Conservation (phyloP, 2,329 filamentous ascomycete species). For the Fusarium austroafricanum region DNA sequence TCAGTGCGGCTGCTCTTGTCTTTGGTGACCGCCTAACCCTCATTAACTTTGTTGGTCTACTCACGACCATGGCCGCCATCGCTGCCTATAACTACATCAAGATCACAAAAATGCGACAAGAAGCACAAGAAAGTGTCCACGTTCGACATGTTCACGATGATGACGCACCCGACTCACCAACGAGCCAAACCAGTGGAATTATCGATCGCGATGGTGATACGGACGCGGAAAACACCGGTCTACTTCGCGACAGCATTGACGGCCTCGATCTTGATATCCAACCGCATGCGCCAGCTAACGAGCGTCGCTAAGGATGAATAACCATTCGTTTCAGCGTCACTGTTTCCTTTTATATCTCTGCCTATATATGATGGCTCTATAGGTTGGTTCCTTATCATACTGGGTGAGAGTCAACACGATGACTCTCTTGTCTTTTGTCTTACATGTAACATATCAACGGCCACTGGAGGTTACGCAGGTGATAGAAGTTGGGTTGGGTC, state of each 20-base stretch:
- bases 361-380: conserved; percentile 32
- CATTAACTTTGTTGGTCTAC: conserved; percentile 86
- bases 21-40: conserved; percentile 90
- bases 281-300: conserved; percentile 25
- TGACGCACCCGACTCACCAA: conserved; percentile 46
- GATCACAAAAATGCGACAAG: conserved; percentile 85
- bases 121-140: conserved; percentile 70
- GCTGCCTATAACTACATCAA: conserved; percentile 95
- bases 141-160: conserved; percentile 52
- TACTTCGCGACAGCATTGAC: conserved; percentile 57
- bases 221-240: conserved; percentile 59
- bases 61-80: conserved; percentile 91
- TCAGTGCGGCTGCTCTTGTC: conserved; percentile 85
- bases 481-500: conserved; percentile 14
- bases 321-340: conserved; percentile 25
- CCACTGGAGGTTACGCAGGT: conserved; percentile 12
- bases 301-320: conserved; percentile 30
- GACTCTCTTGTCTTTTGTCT: conserved; percentile 27
- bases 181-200: conserved; percentile 56
- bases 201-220: conserved; percentile 57
- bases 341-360: conserved; percentile 21
- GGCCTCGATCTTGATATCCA: conserved; percentile 52
- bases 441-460: conserved; percentile 35
- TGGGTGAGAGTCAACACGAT: conserved; percentile 14
- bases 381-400: conserved; percentile 22